Conservation (phyloP, 352 stramenopile species). For the Phytophthora podocarpi region DNA sequence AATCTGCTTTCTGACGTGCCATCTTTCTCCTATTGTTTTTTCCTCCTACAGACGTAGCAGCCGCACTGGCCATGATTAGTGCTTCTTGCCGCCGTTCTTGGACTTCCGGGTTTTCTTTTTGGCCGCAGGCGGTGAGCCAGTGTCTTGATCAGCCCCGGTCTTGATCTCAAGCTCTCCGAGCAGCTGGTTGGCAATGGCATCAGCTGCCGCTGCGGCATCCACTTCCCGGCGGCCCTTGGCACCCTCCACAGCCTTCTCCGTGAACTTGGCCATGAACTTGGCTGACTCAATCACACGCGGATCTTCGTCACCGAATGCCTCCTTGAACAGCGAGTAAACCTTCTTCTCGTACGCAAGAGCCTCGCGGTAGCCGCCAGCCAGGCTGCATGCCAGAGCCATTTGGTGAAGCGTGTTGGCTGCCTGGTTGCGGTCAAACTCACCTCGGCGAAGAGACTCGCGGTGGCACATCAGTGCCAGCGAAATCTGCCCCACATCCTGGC, state of each 20-base stretch:
- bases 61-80: slow-evolving; percentile 36
- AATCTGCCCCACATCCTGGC: slow-evolving; percentile 90
- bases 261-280: slow-evolving; percentile 89
- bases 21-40: slow-evolving; percentile 20
- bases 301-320: slow-evolving; percentile 83
- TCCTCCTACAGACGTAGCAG: background rate
- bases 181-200: slow-evolving; percentile 79
- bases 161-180: slow-evolving; percentile 82
- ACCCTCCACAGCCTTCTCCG: slow-evolving; percentile 86
- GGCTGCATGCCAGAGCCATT: slow-evolving; percentile 83
- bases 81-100: slow-evolving; percentile 73
- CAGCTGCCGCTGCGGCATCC: slow-evolving; percentile 73
- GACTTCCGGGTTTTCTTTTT: slow-evolving; percentile 80
- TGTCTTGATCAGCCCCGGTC: slow-evolving; percentile 29
- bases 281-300: slow-evolving; percentile 78
- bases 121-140: slow-evolving; percentile 29
- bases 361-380: slow-evolving; percentile 84
- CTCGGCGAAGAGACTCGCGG: slow-evolving; percentile 84
- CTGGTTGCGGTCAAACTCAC: slow-evolving; percentile 87
- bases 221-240: slow-evolving; percentile 82
- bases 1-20: slow-evolving; percentile 33
- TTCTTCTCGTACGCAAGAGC: slow-evolving; percentile 91
- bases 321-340: slow-evolving; percentile 83
- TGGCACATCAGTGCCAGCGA: slow-evolving; percentile 89
- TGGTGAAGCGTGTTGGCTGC: slow-evolving; percentile 88